Evolutionary conservation across 1,284 basidiomycete species (phyloP).

Genomic region (Sparassis latifolia): DNA sequence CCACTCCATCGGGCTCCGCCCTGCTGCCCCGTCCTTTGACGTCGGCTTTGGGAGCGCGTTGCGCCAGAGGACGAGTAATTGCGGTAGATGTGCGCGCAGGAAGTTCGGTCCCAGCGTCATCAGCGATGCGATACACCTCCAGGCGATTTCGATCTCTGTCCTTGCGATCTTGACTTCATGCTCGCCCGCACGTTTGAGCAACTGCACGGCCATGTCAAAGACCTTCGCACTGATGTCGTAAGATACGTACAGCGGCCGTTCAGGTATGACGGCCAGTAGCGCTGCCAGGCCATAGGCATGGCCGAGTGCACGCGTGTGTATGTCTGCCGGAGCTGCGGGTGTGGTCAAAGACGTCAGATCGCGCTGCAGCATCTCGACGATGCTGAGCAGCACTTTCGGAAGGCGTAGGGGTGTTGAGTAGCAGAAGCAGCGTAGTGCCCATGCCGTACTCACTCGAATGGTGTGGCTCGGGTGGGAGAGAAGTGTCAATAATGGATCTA

Average conservation of each 20-base stretch:
- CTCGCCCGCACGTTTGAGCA: constrained; percentile 87
- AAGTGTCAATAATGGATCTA: constrained; percentile 81
- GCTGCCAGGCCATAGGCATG: constrained; percentile 87
- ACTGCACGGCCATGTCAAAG: constrained; percentile 84
- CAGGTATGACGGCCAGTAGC: constrained; percentile 80
- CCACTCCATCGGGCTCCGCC: constrained; percentile 80
- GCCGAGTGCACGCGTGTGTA: constrained; percentile 72
- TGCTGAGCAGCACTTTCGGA: constrained; percentile 68
- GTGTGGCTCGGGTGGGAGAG: constrained; percentile 85
- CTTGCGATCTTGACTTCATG: constrained; percentile 82
- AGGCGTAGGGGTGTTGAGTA: constrained; percentile 82
- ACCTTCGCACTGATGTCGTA: constrained; percentile 91
- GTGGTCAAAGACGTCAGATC: constrained; percentile 69
- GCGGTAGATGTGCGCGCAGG: constrained; percentile 86
- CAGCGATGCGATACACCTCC: constrained; percentile 87
- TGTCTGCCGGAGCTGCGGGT: constrained; percentile 69
- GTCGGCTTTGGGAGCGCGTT: constrained; percentile 95
- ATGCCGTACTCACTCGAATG: constrained; percentile 81
- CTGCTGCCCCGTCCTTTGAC: constrained; percentile 72
- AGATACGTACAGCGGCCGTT: constrained; percentile 89
- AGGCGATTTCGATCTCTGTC: constrained; percentile 90
- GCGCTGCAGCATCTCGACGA: constrained; percentile 78
- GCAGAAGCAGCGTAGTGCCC: constrained; percentile 88
- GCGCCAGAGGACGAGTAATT: constrained; percentile 92
- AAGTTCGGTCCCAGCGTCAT: constrained; percentile 94